Percentiles rank a stretch among this genome's conserved stretches.
Conservation (phyloP, 2,329 filamentous ascomycete species). For the Xylaria sp. region DNA sequence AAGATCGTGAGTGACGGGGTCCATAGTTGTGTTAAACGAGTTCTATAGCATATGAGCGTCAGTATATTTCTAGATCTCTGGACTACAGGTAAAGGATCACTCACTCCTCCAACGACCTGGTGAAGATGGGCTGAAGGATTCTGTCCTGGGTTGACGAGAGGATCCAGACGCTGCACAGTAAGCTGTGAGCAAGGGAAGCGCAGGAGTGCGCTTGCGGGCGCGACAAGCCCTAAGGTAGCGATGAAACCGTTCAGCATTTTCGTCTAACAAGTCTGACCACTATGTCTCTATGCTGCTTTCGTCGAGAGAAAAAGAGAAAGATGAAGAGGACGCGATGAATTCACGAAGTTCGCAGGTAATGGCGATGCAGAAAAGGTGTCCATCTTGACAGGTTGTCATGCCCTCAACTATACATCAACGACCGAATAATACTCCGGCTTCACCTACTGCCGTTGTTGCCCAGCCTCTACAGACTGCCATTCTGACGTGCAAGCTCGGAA, state of each 20-base stretch:
- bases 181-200: conserved; percentile 48
- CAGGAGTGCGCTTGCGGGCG: conserved; percentile 43
- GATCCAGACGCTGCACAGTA: conserved; percentile 53
- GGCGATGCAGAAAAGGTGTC: background rate
- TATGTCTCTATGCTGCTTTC: background rate
- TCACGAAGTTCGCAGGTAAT: conserved; percentile 5
- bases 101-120: conserved; percentile 65
- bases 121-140: conserved; percentile 68
- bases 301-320: background rate
- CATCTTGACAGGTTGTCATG: conserved; percentile 24
- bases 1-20: conserved; percentile 49
- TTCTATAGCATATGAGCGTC: conserved; percentile 47
- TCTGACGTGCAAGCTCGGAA: conserved; percentile 40
- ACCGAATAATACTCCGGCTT: conserved; percentile 7
- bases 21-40: conserved; percentile 60
- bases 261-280: background rate
- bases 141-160: conserved; percentile 56
- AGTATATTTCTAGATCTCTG: background rate
- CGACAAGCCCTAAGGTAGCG: conserved; percentile 34
- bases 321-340: background rate
- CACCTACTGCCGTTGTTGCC: conserved; percentile 41
- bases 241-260: conserved; percentile 35
- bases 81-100: conserved; percentile 10
- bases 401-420: conserved; percentile 22
- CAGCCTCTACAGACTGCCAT: conserved; percentile 30